Base-by-base conservation (phyloP, 2,329 filamentous ascomycete genomes). In the Paracorniculantispora psalliotae region DNA sequence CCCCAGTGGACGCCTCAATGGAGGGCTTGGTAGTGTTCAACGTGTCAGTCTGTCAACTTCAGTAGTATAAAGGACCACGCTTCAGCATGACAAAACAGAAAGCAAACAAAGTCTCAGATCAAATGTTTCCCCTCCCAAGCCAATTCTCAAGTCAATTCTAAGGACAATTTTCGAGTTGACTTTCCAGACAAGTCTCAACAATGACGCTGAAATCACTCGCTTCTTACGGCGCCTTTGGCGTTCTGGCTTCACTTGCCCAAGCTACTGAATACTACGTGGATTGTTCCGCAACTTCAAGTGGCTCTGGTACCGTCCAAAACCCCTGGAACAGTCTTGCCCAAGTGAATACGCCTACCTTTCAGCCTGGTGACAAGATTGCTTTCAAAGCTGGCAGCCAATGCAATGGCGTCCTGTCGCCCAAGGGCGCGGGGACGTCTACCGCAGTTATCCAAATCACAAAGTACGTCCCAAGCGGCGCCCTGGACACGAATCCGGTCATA, bases 341-440 rank as follows among this genome's bases (percentile, higher is more conserved):
- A 48, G 65, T 58, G 23, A 67, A 67, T 17, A 21, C 48, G 35
- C 60, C 57, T 19, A 50, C 53, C 9, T 64, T 66, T 19, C 28
- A 51, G 19, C 56, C 65, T 6, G 66, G 64, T 26, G 63, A 67
- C 47, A 44, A 59, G 1, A 57, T 67, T 19, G 35, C 62, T 17
- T 25, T 67, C 23, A 67, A 65, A 50, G 51, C 62, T 6, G 63
- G 63, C 21, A 62, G 61, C 5, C 59, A 56, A 8, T 67, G 66
- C 57, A 46, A 19, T 4, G 66, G 66, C 2, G 61, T 55, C 8
- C 43, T 65, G n/a, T 63, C 61, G 1, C 65, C 65, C 7, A 57
- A 64, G 30, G 65, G 65, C 17, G 59, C 57, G 28, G 65, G 65
- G n/a, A 66, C 54, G 9, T 49, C 59, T 21, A 46, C 17, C 5